phyloP scores from a whole-genome alignment of 306 rosid species.

The Malus asiatica region DNA sequence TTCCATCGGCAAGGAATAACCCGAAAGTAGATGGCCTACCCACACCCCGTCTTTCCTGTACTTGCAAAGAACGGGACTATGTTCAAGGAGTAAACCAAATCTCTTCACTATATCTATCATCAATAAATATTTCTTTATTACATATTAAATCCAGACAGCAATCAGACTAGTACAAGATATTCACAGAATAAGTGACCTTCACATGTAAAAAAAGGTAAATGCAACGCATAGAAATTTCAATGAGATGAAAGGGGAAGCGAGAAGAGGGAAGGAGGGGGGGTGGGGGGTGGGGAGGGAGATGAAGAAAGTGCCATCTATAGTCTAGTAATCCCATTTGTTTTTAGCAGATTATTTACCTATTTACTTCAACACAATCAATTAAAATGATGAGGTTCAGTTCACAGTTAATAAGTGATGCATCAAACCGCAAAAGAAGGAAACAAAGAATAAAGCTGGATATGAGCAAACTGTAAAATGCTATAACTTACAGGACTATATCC shows the following conservation, averaged over 20 bases:
- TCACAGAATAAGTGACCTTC: background rate
- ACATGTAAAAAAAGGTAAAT: background rate
- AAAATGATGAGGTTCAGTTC: background rate
- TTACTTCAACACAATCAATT: slow-evolving; percentile 8
- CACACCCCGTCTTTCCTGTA: slow-evolving; percentile 82
- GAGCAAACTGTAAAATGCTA: background rate
- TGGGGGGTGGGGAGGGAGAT: background rate
- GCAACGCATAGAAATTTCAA: background rate
- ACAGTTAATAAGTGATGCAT: background rate
- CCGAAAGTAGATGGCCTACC: slow-evolving; percentile 97
- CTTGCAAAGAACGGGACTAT: slow-evolving; percentile 3
- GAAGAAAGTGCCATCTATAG: background rate
- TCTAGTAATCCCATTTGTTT: background rate
- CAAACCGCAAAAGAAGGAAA: background rate
- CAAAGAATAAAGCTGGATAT: background rate
- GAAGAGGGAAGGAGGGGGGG: no score
- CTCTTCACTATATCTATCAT: background rate
- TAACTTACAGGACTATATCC: slow-evolving; percentile 75
- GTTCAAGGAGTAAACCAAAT: background rate
- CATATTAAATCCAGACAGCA: background rate
- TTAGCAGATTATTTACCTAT: background rate
- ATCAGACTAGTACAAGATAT: background rate
- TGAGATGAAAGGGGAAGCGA: background rate
- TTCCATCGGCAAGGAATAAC: slow-evolving; percentile 96
- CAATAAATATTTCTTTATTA: background rate